Conservation (phyloP, 1,284 basidiomycete genomes). For the Cystobasidium sp. region DNA sequence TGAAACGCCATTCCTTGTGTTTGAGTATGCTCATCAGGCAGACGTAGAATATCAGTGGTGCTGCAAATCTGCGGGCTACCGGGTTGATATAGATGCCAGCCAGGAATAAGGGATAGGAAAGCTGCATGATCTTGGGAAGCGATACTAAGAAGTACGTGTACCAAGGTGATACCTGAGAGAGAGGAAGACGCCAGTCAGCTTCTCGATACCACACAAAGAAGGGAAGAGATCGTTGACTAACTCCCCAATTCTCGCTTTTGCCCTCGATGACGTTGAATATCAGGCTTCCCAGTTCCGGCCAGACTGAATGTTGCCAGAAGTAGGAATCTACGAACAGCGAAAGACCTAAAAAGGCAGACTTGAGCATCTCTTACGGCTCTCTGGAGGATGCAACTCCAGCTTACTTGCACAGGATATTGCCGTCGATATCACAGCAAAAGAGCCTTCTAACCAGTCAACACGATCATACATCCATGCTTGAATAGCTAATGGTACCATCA, state of each 20-base stretch:
- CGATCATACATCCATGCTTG: conserved; percentile 58
- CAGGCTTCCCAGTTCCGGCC: conserved; percentile 83
- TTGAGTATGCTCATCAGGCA: conserved; percentile 72
- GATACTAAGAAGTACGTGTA: conserved; percentile 71
- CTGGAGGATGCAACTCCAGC: neutral
- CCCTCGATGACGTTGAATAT: conserved; percentile 88
- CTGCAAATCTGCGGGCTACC: conserved; percentile 61
- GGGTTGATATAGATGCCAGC: conserved; percentile 62
- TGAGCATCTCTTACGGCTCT: neutral
- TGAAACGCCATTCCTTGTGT: conserved; percentile 86
- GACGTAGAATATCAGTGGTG: conserved; percentile 67
- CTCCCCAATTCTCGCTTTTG: conserved; percentile 89
- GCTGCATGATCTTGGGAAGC: conserved; percentile 79
- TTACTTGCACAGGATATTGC: conserved; percentile 33
- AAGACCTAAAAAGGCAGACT: conserved; percentile 60
- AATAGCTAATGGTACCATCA: conserved; percentile 69
- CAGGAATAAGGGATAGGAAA: conserved; percentile 67
- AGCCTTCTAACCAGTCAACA: conserved; percentile 40
- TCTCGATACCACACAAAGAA: neutral
- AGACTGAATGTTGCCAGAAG: conserved; percentile 77
- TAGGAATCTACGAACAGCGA: conserved; percentile 78
- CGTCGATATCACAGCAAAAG: conserved; percentile 14
- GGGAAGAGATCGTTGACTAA: conserved; percentile 59
- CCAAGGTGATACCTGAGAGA: conserved; percentile 69
- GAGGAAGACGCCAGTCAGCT: neutral